These are phyloP conservation scores for Ophiostoma sp. DNA, from an alignment of 2,329 filamentous ascomycete species.

Conservation along the genomic window DNA sequence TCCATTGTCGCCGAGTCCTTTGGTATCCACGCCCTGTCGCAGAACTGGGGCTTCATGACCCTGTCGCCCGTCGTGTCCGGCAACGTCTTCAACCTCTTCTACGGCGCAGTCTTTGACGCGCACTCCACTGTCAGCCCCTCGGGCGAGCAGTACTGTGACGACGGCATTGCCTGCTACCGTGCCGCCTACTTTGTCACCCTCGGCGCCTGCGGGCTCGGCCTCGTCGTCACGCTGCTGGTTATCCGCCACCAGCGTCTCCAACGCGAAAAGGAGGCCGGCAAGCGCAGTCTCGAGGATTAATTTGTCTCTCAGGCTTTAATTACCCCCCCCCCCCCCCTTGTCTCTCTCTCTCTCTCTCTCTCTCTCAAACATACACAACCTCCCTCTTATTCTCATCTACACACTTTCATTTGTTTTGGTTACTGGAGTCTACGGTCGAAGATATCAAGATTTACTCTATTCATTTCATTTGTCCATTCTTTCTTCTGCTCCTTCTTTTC, in stretches of 20 bases:
- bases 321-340: not conserved
- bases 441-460: slow-evolving; percentile 1
- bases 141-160: slow-evolving; percentile 67
- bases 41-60: slow-evolving; percentile 97
- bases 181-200: slow-evolving; percentile 77
- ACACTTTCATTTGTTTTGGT: not conserved
- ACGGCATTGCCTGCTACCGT: slow-evolving; percentile 76
- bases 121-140: slow-evolving; percentile 65
- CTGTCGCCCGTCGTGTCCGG: slow-evolving; percentile 80
- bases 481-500: slow-evolving; percentile 3
- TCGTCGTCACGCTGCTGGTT: slow-evolving; percentile 64
- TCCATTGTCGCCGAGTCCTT: slow-evolving; percentile 87
- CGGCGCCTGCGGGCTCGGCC: slow-evolving; percentile 61
- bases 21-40: slow-evolving; percentile 78
- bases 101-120: slow-evolving; percentile 75
- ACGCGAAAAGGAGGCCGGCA: slow-evolving; percentile 35
- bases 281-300: slow-evolving; percentile 28
- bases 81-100: slow-evolving; percentile 89
- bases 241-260: slow-evolving; percentile 54
- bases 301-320: not conserved
- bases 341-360: not conserved
- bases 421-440: not conserved
- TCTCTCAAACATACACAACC: not conserved
- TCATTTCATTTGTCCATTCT: not conserved
- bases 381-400: not conserved